Base-by-base conservation (phyloP, 169 alveolate genomes). In the Besnoitia besnoiti region DNA sequence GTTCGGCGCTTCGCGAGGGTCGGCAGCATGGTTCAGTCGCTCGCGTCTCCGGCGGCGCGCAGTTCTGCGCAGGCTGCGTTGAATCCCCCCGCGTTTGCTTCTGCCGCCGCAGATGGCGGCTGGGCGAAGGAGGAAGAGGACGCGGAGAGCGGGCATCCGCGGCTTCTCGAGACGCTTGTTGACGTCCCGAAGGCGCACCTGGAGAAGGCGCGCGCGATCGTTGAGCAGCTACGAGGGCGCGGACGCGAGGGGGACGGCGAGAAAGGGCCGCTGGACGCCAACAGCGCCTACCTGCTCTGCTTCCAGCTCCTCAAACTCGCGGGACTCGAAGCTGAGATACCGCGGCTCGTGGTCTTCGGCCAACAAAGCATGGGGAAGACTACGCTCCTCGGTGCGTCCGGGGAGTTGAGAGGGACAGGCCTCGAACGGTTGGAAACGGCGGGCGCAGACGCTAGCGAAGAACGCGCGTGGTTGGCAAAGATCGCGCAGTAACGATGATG, bases 301-400 rank as follows among this genome's bases (percentile, higher is more conserved):
- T 96, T 94, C 79, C 98, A 97, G 92, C 95, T 97, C 51, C 95
- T 97, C 94, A 96, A 96, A 85, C 96, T 96, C 75, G 97, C 97
- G 40, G 97, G 97, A 14, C 96, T 97, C 5, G 97, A 94, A 50
- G 98, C 97, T 35, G 98, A 97, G 80, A 96, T 97, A n/a, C 99
- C 98, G 14, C 89, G 99, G 49, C 94, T 97, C 33, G 99, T 97
- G 30, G 98, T 97, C 46, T 97, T 97, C 77, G 99, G 99, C 16
- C 98, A 97, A 79, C 98, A 97, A 94, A 95, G 97, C 51, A 97
- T 97, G 99, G 99, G 98, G 39, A 97, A 97, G 85, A 97, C 98
- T 19, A 97, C 98, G 0, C 96, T 97, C 24, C 90, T 93, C 5
- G 95, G 95, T 93, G 44, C 16, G 82, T 16, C 67, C 30, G 24